Base-by-base conservation (phyloP, 208 protist species). In the Leishmania gerbilli region DNA sequence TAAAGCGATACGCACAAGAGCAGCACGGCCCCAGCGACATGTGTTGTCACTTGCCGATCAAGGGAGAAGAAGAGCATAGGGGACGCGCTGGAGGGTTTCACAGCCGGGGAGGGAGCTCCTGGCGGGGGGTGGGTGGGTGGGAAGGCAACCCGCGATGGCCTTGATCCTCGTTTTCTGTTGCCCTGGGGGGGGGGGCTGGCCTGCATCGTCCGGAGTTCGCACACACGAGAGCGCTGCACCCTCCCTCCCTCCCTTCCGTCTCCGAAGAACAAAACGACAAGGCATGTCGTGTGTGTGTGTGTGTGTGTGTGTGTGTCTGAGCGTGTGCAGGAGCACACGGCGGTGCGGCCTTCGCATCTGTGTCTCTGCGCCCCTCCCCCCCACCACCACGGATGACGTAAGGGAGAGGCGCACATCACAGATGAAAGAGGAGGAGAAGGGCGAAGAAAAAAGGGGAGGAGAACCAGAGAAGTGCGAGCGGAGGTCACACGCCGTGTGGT, bases 1-100 rank as follows among this genome's bases (percentile, higher is more conserved):
- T 92, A 88, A 74, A 81, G 87, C 34, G 47, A 27, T 21, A 90
- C 77, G 72, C 83, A 88, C 2, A 84, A 75, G 67, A 87, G 81
- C 24, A 92, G 65, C 5, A 86, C 19, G 1, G 84, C 80, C 7
- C 74, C 79, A 1, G 89, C 60, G 7, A 90, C 76, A 34, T 65
- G 74, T n/a, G 74, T 40, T 4, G 65, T 71, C 24, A 89, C 68
- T 4, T 80, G 71, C 24, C 13, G 19, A 56, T 81, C 78, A 19
- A 58, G 4, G 51, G 17, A 55, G 21, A 55, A 21, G 51, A 55
- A 55, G 51, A 21, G 51, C 15, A 21, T 13, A 13, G 19, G 37
- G 74, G 69, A 69, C 78, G 56, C 64, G 78, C 78, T 76, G 69
- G 15, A 81, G 45, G 42, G 69, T 69, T 17, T 81, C 69, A 58